These are phyloP conservation scores for Halenospora varia DNA, from an alignment of 495 filamentous ascomycete genomes.

Conservation along the genomic window DNA sequence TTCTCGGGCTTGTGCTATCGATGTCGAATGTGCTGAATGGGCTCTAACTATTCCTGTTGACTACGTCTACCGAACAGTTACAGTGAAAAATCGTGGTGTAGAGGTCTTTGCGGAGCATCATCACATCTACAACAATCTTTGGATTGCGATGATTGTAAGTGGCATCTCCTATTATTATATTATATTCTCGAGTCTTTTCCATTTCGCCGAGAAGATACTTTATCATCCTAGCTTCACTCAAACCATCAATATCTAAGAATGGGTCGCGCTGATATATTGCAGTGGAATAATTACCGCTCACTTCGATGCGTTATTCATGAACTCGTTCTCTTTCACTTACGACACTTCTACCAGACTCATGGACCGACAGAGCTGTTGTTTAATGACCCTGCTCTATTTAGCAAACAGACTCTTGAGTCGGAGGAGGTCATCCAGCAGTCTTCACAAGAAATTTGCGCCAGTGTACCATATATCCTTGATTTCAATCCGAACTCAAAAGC, in stretches of 20 bases:
- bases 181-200: too few species aligned
- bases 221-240: too few species aligned
- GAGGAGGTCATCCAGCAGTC: constrained; percentile 27
- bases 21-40: constrained; percentile 40
- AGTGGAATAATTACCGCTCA: constrained; percentile 47
- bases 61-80: constrained; percentile 13
- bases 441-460: constrained; percentile 42
- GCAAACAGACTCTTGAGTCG: neutral
- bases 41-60: constrained; percentile 31
- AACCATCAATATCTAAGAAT: too few species aligned
- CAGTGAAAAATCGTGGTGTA: constrained; percentile 2
- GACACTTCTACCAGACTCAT: neutral
- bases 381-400: neutral
- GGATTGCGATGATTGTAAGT: constrained; percentile 35
- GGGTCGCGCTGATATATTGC: too few species aligned
- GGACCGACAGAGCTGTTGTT: neutral
- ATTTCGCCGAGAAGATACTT: too few species aligned
- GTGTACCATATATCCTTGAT: constrained; percentile 39
- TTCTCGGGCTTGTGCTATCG: constrained; percentile 33
- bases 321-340: constrained; percentile 30
- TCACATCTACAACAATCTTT: constrained; percentile 40
- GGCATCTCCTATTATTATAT: too few species aligned
- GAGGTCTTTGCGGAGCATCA: constrained; percentile 33
- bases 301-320: constrained; percentile 45
- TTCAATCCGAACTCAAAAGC: constrained; percentile 1